These are phyloP conservation scores for Tricholoma furcatifolium DNA, from an alignment of 768 basidiomycete species.

Conservation along the genomic window DNA sequence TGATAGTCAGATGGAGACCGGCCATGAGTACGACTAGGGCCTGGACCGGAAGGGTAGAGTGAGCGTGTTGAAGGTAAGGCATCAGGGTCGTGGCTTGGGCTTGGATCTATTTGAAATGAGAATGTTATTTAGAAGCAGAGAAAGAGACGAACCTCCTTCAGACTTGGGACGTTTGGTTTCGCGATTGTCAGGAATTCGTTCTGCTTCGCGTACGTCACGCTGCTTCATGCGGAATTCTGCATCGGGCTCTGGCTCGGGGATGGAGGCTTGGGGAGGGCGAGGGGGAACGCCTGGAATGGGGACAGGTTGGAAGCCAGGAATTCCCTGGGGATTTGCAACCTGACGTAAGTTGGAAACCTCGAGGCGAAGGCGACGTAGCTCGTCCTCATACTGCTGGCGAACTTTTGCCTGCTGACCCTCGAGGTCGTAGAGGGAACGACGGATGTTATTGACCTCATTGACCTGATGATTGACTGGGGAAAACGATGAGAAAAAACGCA, in stretches of 20 bases:
- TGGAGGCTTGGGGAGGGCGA: not conserved
- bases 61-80: constrained; percentile 29
- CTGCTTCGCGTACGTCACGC: constrained; percentile 16
- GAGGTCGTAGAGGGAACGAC: constrained; percentile 88
- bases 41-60: constrained; percentile 20
- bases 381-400: constrained; percentile 84
- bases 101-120: constrained; percentile 23
- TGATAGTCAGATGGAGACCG: constrained; percentile 17
- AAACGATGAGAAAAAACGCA: not conserved
- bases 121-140: not conserved
- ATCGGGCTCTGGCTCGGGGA: constrained; percentile 15
- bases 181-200: constrained; percentile 35
- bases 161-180: constrained; percentile 16
- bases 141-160: constrained; percentile 4
- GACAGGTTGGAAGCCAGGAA: constrained; percentile 14
- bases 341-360: constrained; percentile 49
- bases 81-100: constrained; percentile 28
- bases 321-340: constrained; percentile 16
- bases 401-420: constrained; percentile 87
- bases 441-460: constrained; percentile 86
- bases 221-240: constrained; percentile 14
- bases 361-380: constrained; percentile 67
- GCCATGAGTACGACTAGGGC: constrained; percentile 5
- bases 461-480: constrained; percentile 73
- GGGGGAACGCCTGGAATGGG: constrained; percentile 8